A percentile compares a stretch with the other conserved stretches of the same genome.
These are phyloP conservation scores for Nemania bipapillata DNA, from an alignment of 2,329 filamentous ascomycete genomes.

Conservation along the genomic window DNA sequence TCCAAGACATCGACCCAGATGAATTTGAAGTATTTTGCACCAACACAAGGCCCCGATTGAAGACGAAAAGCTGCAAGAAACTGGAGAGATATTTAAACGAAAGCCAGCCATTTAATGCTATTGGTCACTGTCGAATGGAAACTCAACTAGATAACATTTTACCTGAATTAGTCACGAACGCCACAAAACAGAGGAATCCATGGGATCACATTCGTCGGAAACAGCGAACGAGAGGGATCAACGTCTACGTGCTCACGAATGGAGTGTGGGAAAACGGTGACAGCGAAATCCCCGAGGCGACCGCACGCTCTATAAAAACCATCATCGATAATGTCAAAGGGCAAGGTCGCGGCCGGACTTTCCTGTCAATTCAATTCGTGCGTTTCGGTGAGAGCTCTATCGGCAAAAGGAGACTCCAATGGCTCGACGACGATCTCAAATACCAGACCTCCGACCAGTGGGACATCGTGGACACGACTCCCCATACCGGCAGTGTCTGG, in stretches of 20 bases:
- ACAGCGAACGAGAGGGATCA: background rate
- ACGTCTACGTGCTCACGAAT: conserved; percentile 22
- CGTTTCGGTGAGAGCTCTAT: background rate
- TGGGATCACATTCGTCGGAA: background rate
- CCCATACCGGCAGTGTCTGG: background rate
- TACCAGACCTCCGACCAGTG: background rate
- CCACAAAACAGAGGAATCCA: background rate
- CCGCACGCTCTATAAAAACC: conserved; percentile 11
- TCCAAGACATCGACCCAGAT: conserved; percentile 2
- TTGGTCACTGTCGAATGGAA: conserved; percentile 12
- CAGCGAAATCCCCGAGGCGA: conserved; percentile 15
- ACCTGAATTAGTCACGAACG: too few relatives aligned
- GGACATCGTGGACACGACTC: conserved; percentile 1
- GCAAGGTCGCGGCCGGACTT: background rate
- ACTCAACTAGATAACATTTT: conserved; percentile 3
- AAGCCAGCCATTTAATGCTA: background rate
- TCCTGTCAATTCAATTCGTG: conserved; percentile 24
- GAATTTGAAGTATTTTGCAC: too few relatives aligned
- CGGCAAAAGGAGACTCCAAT: background rate
- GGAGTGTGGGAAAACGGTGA: conserved; percentile 18
- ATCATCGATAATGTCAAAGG: background rate
- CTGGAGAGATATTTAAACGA: background rate
- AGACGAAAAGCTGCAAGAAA: background rate
- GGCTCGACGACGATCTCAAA: conserved; percentile 4
- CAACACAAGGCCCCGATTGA: too few relatives aligned